Conservation (phyloP, 2,329 filamentous ascomycete species). For the Colletotrichum tabaci region DNA sequence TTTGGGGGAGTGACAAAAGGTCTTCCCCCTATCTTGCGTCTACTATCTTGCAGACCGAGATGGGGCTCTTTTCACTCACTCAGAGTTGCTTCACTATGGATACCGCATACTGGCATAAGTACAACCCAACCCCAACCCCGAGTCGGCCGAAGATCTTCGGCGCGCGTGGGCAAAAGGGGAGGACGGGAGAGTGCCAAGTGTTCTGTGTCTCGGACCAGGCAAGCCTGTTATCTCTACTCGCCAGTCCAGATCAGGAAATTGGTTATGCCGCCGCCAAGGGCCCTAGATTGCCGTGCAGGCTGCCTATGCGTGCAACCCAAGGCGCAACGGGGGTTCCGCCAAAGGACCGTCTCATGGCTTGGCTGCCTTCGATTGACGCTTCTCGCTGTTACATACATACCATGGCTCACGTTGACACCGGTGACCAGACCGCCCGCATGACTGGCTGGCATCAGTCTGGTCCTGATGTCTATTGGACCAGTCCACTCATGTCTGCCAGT, state of each 20-base stretch:
- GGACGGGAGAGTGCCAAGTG: slow-evolving; percentile 23
- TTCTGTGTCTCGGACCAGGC: slow-evolving; percentile 1
- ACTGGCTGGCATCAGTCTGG: not conserved
- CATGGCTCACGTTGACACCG: not conserved
- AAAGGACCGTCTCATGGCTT: not conserved
- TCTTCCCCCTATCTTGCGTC: too few relatives aligned
- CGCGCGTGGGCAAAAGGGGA: slow-evolving; percentile 11
- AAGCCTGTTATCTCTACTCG: slow-evolving; percentile 32
- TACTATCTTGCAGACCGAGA: slow-evolving; percentile 21
- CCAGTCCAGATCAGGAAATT: slow-evolving; percentile 29
- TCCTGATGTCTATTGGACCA: not conserved
- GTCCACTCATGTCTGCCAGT: not conserved
- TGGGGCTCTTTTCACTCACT: not conserved
- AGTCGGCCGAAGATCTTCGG: not conserved
- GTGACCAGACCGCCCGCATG: not conserved
- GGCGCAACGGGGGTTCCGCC: not conserved
- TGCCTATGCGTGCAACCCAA: slow-evolving; percentile 31
- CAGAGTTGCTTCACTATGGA: not conserved
- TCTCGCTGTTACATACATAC: not conserved
- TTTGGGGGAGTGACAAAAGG: slow-evolving; percentile 2
- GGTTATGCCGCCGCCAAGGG: slow-evolving; percentile 25
- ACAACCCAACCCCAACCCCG: not conserved
- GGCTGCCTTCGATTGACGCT: not conserved
- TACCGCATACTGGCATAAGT: not conserved
- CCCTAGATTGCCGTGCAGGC: slow-evolving; percentile 1